Percentiles rank a stretch among this genome's conserved stretches.
These are phyloP conservation scores for Wickerhamomyces sp. DNA, from an alignment of 1,139 yeast species.

Conservation along the genomic window DNA sequence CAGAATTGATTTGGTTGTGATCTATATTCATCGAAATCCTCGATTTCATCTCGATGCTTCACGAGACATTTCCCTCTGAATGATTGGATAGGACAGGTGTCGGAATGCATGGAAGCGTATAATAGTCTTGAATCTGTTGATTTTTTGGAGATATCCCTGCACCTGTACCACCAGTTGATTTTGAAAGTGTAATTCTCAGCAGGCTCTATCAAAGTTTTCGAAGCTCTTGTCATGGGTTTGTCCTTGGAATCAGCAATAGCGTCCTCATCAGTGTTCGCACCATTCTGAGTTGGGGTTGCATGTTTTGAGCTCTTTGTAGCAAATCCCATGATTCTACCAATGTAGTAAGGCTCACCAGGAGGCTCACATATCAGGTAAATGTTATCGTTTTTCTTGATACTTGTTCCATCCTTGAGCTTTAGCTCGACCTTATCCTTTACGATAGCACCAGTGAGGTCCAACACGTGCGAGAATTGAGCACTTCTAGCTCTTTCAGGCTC, in stretches of 20 bases:
- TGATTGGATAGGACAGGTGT: constrained; percentile 71
- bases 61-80: constrained; percentile 76
- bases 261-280: constrained; percentile 15
- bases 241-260: background rate
- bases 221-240: constrained; percentile 5
- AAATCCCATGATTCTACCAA: constrained; percentile 82
- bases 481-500: constrained; percentile 13
- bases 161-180: constrained; percentile 91
- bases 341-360: constrained; percentile 90
- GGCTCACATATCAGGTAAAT: constrained; percentile 90
- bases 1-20: constrained; percentile 67
- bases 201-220: constrained; percentile 23
- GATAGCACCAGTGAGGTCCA: constrained; percentile 37
- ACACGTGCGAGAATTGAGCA: constrained; percentile 27
- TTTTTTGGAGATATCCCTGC: constrained; percentile 72
- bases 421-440: constrained; percentile 25
- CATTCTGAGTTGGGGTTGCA: constrained; percentile 5
- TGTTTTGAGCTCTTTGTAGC: constrained; percentile 30
- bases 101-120: constrained; percentile 85
- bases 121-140: constrained; percentile 69
- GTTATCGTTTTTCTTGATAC: constrained; percentile 45
- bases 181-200: constrained; percentile 55
- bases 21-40: constrained; percentile 48
- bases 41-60: constrained; percentile 60
- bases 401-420: constrained; percentile 27